Base-by-base conservation (phyloP, 2,329 filamentous ascomycete genomes). In the Neonectria faginata region DNA sequence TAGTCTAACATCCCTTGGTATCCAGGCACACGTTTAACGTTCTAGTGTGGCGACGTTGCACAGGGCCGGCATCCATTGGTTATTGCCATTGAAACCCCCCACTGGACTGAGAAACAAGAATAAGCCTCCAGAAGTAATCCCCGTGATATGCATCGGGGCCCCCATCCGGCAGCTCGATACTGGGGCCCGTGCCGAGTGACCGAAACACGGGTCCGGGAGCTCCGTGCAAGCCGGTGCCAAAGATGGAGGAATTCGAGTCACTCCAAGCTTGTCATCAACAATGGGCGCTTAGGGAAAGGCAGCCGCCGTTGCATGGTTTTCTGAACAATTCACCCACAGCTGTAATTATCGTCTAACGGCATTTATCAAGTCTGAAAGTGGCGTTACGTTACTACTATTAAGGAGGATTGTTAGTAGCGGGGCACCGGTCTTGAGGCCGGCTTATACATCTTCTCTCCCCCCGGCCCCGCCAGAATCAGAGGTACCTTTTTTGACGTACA, bases 401-500 rank as follows among this genome's bases (percentile, higher is more conserved):
- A 22, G 22, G 5, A 25, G 25, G 25, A 25, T 6, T 25, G 25
- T 25, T 25, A 4, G 45, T 60, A 36, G 57, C 52, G 57, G 48
- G 57, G 57, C 57, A 29, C 39, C 10, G 12, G 31, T 41, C 11
- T 41, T 60, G 42, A 45, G 20, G 27, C 42, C 6, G 22, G 25
- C 41, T 22, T 29, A 22, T 31, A 33, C 48, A 33, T 20, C 16
- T n/a, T 27, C 42, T 47, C 33, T 29, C 36, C 59, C 58, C 53
- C 52, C 10, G 39, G 25, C 47, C 29, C 29, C 20, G 18, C 60
- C 27, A 57, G 44, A 53, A 36, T n/a, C 39, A 31, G 33, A 53
- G 54, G 22, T 39, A 62, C 45, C 27, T 39, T 50, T 52, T 54
- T 55, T 42, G 36, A 48, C 42, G 33, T 42, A 42, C 16, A 50